Evolutionary conservation across 2,329 filamentous ascomycete species (phyloP).

Genomic region (Didymella arachidicola): DNA sequence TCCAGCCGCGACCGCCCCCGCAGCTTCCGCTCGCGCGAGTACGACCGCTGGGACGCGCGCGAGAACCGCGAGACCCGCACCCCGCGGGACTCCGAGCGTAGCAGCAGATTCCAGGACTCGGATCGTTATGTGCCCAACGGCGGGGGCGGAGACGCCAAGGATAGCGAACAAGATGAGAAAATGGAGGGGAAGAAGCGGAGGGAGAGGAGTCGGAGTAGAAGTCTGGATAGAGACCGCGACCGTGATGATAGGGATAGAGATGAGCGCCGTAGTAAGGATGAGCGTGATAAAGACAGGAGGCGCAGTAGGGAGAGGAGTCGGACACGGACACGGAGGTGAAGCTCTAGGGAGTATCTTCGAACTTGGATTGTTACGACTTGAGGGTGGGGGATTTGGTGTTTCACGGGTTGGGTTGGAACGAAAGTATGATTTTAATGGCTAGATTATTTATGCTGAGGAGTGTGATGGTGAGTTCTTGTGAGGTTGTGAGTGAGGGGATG

Average conservation of each 20-base stretch:
- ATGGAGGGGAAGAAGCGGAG: constrained; percentile 37
- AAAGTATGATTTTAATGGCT: too few species aligned
- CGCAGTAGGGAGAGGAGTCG: constrained; percentile 3
- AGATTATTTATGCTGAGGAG: too few species aligned
- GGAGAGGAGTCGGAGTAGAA: constrained; percentile 31
- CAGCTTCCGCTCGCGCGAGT: constrained; percentile 54
- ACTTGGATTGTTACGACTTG: too few species aligned
- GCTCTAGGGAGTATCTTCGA: too few species aligned
- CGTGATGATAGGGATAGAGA: constrained; percentile 17
- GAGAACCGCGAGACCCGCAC: constrained; percentile 6
- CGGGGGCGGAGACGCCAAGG: constrained; percentile 23
- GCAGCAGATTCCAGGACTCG: constrained; percentile 38
- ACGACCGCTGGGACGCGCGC: constrained; percentile 46
- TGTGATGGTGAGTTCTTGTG: too few species aligned
- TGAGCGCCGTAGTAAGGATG: constrained; percentile 16
- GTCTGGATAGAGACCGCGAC: constrained; percentile 13
- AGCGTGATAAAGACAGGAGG: constrained; percentile 21
- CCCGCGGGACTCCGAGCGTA: constrained; percentile 19
- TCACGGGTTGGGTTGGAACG: too few species aligned
- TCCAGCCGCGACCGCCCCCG: constrained; percentile 50
- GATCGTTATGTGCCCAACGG: constrained; percentile 44
- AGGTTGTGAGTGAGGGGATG: too few species aligned
- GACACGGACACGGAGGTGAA: too few species aligned
- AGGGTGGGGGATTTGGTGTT: too few species aligned
- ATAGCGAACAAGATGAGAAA: constrained; percentile 23